phyloP scores from a whole-genome alignment of 352 stramenopile genomes.

The Phytophthora pistaciae region DNA sequence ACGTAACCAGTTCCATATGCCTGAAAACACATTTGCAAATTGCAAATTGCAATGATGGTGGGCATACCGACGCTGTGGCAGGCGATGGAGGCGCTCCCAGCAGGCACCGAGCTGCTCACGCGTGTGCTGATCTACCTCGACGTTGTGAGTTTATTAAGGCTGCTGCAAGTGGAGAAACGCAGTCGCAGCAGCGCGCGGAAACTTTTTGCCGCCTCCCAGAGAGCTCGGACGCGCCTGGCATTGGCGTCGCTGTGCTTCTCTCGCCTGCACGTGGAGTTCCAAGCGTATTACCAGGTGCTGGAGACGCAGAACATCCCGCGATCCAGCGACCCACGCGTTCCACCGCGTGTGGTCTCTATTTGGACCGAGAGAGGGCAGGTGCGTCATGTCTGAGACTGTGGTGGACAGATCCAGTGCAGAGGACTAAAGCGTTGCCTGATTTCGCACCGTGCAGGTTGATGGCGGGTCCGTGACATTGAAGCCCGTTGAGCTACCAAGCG shows the following conservation, averaged over 20 bases:
- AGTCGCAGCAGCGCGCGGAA: slow-evolving; percentile 26
- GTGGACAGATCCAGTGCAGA: neutral
- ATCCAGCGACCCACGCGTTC: slow-evolving; percentile 63
- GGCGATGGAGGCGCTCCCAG: slow-evolving; percentile 6
- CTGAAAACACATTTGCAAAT: no score
- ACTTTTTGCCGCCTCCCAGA: slow-evolving; percentile 36
- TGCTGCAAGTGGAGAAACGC: slow-evolving; percentile 38
- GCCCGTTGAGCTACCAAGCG: slow-evolving; percentile 36
- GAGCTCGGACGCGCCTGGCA: slow-evolving; percentile 31
- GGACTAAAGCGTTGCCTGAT: neutral
- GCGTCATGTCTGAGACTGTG: slow-evolving; percentile 2
- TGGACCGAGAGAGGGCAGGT: slow-evolving; percentile 70
- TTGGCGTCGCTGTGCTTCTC: slow-evolving; percentile 45
- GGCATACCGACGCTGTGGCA: slow-evolving; percentile 27
- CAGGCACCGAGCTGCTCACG: slow-evolving; percentile 17
- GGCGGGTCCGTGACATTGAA: slow-evolving; percentile 32
- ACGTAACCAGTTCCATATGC: no score
- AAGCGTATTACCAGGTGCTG: slow-evolving; percentile 60
- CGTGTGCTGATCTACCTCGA: slow-evolving; percentile 46
- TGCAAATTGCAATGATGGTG: no score
- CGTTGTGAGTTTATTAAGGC: slow-evolving; percentile 21
- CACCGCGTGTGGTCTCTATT: slow-evolving; percentile 57
- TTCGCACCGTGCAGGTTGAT: slow-evolving; percentile 29
- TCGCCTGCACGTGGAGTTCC: slow-evolving; percentile 50
- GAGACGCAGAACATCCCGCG: slow-evolving; percentile 58